A percentile compares a stretch with the other conserved stretches of the same genome.
These are phyloP conservation scores for Rhododendron ovatum DNA, from an alignment of 148 eudicot genomes.

Conservation along the genomic window DNA sequence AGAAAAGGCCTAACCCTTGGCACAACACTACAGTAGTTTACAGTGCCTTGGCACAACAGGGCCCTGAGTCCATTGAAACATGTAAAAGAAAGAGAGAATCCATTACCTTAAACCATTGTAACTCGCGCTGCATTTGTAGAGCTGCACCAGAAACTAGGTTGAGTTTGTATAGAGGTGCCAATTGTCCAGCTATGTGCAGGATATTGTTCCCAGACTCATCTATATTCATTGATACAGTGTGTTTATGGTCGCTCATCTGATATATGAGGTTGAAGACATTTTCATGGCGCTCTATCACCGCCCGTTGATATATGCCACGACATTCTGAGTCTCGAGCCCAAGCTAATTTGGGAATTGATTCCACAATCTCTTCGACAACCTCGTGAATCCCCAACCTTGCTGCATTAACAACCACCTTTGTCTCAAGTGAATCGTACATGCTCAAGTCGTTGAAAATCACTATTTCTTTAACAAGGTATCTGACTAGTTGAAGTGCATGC, in stretches of 20 bases:
- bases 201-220: slow-evolving; percentile 4
- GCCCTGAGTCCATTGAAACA: no score
- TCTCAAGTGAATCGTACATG: background rate
- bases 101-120: slow-evolving; percentile 17
- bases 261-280: slow-evolving; percentile 24
- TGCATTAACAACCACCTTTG: slow-evolving; percentile 11
- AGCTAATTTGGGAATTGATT: slow-evolving; percentile 18
- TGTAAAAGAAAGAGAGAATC: no score
- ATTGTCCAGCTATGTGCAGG: slow-evolving; percentile 19
- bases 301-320: slow-evolving; percentile 22
- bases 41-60: no score
- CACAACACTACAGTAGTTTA: no score
- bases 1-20: no score
- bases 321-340: slow-evolving; percentile 20
- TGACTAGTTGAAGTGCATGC: slow-evolving; percentile 19
- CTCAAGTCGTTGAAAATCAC: background rate
- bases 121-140: slow-evolving; percentile 26
- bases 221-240: background rate
- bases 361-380: slow-evolving; percentile 14
- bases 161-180: slow-evolving; percentile 16
- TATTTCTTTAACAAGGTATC: slow-evolving; percentile 10
- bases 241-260: slow-evolving; percentile 24
- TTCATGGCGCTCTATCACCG: slow-evolving; percentile 20
- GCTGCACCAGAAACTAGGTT: slow-evolving; percentile 20
- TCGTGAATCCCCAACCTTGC: slow-evolving; percentile 22